Evolutionary conservation across 2,329 filamentous ascomycete species (phyloP).

Genomic region (Huntiella omanensis): DNA sequence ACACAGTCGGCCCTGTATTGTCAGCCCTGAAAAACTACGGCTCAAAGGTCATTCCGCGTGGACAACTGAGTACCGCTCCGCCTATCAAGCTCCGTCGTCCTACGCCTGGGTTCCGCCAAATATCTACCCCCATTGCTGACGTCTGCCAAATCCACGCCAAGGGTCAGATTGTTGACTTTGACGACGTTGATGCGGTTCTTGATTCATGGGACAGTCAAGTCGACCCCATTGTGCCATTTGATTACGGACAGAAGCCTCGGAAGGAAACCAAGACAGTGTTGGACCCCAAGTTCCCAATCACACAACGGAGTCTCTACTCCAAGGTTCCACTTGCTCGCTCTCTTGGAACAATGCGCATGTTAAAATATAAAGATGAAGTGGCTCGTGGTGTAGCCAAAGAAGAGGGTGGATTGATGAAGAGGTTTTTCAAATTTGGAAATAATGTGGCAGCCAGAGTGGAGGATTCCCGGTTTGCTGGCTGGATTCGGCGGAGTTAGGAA

Average conservation of each 20-base stretch:
- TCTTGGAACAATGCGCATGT: conserved; percentile 39
- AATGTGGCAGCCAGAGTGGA: too few relatives aligned
- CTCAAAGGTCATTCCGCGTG: neutral
- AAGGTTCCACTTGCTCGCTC: conserved; percentile 34
- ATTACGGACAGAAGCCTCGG: conserved; percentile 15
- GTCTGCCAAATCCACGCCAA: conserved; percentile 21
- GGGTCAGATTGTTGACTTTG: conserved; percentile 25
- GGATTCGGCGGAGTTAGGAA: too few relatives aligned
- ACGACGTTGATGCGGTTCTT: conserved; percentile 15
- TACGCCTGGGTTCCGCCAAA: neutral
- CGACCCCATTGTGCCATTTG: conserved; percentile 11
- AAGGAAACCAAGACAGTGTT: conserved; percentile 16
- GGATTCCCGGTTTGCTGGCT: too few relatives aligned
- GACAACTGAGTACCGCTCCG: conserved; percentile 3
- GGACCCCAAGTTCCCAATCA: conserved; percentile 27
- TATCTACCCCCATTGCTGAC: neutral
- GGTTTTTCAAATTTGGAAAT: too few relatives aligned
- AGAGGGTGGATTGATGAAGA: too few relatives aligned
- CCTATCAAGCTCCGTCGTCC: conserved; percentile 1
- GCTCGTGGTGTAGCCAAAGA: neutral
- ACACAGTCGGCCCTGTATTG: too few relatives aligned
- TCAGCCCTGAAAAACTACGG: too few relatives aligned
- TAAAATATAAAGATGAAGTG: conserved; percentile 34
- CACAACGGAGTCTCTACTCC: conserved; percentile 26
- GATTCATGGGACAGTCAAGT: conserved; percentile 6